phyloP scores from a whole-genome alignment of 306 rosid genomes.

The Acacia acuminata region DNA sequence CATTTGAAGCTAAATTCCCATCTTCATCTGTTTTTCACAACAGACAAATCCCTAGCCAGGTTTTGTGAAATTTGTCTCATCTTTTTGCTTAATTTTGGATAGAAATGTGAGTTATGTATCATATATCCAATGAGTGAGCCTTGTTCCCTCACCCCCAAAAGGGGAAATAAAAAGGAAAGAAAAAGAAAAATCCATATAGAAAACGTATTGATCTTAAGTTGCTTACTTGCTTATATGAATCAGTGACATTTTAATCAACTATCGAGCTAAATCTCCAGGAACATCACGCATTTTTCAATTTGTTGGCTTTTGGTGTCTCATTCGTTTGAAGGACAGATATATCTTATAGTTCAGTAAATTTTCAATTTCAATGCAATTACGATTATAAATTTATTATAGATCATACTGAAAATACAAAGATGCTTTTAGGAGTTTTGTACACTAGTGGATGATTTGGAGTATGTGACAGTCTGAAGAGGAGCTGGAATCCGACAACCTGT shows the following conservation, averaged over 20 bases:
- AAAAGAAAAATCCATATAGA: neutral
- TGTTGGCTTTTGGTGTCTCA: conserved; percentile 24
- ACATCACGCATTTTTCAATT: conserved; percentile 9
- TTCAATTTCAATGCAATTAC: neutral
- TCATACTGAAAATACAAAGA: conserved; percentile 4
- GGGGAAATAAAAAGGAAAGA: too few species aligned
- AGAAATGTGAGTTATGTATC: conserved; percentile 13
- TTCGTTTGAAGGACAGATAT: neutral
- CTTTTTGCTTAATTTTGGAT: conserved; percentile 17
- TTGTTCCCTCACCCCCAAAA: neutral
- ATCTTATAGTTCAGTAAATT: neutral
- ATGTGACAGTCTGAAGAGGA: conserved; percentile 6
- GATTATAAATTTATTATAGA: neutral
- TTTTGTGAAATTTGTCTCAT: conserved; percentile 35
- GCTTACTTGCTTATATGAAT: conserved; percentile 11
- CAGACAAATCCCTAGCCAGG: conserved; percentile 96
- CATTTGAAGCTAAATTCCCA: conserved; percentile 60
- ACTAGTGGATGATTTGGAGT: neutral
- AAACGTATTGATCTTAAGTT: conserved; percentile 22
- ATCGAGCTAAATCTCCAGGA: neutral
- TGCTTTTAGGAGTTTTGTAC: conserved; percentile 19
- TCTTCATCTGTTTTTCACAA: conserved; percentile 63
- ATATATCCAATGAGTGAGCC: neutral
- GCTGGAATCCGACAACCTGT: conserved; percentile 8
- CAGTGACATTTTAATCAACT: neutral